phyloP scores from a whole-genome alignment of 1,139 yeast genomes.

The Meyerozyma sp. region DNA sequence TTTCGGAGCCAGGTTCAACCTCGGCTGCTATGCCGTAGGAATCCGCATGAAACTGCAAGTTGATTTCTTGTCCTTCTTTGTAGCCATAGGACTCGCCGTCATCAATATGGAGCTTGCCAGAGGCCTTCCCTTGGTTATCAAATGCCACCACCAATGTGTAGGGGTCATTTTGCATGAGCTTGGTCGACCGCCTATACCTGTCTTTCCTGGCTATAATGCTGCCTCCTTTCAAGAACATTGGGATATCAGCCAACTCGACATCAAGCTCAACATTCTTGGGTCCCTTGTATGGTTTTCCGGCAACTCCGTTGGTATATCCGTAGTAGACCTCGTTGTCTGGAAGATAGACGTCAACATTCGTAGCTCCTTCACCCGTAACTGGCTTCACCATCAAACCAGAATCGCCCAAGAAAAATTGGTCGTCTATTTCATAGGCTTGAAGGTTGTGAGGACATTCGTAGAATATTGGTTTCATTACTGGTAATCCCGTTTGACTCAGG shows the following conservation, averaged over 20 bases:
- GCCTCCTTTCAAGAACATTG: slow-evolving; percentile 76
- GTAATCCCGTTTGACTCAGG: slow-evolving; percentile 56
- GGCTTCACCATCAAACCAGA: slow-evolving; percentile 81
- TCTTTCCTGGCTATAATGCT: slow-evolving; percentile 62
- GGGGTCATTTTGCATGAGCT: slow-evolving; percentile 77
- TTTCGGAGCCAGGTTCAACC: slow-evolving; percentile 14
- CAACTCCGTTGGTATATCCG: slow-evolving; percentile 42
- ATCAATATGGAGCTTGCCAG: slow-evolving; percentile 18
- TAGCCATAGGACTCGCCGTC: slow-evolving; percentile 45
- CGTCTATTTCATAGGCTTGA: slow-evolving; percentile 59
- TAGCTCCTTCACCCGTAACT: slow-evolving; percentile 54
- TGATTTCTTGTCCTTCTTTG: slow-evolving; percentile 41
- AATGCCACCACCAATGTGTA: slow-evolving; percentile 50
- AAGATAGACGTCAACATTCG: slow-evolving; percentile 43
- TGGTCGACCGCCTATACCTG: slow-evolving; percentile 74
- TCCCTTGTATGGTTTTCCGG: background rate
- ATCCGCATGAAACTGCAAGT: slow-evolving; percentile 27
- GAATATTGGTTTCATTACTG: slow-evolving; percentile 72
- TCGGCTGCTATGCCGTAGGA: slow-evolving; percentile 10
- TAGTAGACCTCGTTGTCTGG: slow-evolving; percentile 66
- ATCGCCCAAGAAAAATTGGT: slow-evolving; percentile 75
- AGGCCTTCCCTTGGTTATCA: slow-evolving; percentile 14
- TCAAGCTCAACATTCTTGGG: slow-evolving; percentile 14
- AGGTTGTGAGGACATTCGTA: slow-evolving; percentile 55
- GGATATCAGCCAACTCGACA: slow-evolving; percentile 60